Percentiles rank a stretch among this genome's conserved stretches.
phyloP scores from a whole-genome alignment of 768 basidiomycete species.

The Lactarius deliciosus region DNA sequence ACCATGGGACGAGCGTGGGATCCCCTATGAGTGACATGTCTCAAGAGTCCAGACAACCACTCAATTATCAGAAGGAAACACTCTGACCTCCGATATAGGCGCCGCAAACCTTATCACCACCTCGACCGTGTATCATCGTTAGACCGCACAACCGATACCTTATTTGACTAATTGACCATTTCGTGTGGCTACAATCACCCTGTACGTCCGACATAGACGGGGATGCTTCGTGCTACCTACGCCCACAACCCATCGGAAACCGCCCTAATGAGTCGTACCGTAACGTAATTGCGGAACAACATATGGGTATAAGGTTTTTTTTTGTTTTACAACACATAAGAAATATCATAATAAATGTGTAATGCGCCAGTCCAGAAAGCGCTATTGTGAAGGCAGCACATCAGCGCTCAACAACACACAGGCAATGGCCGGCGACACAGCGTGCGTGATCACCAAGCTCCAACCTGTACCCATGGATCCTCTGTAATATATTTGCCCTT shows the following conservation, averaged over 20 bases:
- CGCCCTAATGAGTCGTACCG: background rate
- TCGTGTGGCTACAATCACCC: background rate
- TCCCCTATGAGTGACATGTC: background rate
- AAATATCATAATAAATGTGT: conserved; percentile 2
- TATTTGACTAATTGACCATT: background rate
- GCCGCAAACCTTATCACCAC: background rate
- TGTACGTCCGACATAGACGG: background rate
- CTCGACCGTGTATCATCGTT: background rate
- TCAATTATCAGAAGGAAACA: background rate
- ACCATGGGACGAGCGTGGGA: background rate
- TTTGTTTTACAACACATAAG: conserved; percentile 2
- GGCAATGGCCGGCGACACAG: background rate
- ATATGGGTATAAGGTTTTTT: background rate
- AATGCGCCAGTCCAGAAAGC: conserved; percentile 2
- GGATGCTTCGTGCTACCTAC: background rate
- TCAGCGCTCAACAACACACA: background rate
- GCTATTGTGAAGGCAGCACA: background rate
- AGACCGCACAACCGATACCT: background rate
- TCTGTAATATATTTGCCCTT: conserved; percentile 11
- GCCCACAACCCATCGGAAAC: background rate
- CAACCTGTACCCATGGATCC: conserved; percentile 15
- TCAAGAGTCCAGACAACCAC: background rate
- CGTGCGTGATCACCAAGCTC: conserved; percentile 17
- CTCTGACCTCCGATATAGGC: background rate
- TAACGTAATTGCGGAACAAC: too few species aligned